Evolutionary conservation across 768 basidiomycete genomes (phyloP).

Genomic region (Boletus sensibilis): DNA sequence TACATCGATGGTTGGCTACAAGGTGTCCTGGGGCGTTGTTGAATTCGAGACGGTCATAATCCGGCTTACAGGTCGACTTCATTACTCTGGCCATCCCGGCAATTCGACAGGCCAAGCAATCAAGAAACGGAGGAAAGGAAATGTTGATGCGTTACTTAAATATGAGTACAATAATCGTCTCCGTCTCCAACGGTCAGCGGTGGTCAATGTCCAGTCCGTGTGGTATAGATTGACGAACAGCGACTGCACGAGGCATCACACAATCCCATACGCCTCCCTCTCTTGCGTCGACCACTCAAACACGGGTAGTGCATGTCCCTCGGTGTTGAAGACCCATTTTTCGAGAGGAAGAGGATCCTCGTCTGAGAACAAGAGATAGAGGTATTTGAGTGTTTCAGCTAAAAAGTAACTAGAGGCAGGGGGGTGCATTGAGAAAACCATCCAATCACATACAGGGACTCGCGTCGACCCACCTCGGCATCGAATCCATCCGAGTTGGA

Average conservation of each 20-base stretch:
- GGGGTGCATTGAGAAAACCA: conserved; percentile 10
- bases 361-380: conserved; percentile 66
- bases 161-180: neutral
- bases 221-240: neutral
- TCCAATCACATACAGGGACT: conserved; percentile 13
- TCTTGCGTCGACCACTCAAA: conserved; percentile 62
- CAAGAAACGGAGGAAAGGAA: neutral
- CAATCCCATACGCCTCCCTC: conserved; percentile 39
- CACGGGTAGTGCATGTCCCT: conserved; percentile 78
- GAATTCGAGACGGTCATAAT: neutral
- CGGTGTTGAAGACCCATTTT: conserved; percentile 62
- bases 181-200: neutral
- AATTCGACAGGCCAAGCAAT: neutral
- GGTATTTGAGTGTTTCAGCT: conserved; percentile 67
- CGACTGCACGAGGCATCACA: neutral
- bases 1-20: neutral
- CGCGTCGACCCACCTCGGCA: conserved; percentile 78
- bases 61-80: too few relatives aligned
- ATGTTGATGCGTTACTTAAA: neutral
- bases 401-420: conserved; percentile 44
- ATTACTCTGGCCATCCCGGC: neutral
- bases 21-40: neutral
- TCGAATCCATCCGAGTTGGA: conserved; percentile 45
- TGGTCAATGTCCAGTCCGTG: too few relatives aligned
- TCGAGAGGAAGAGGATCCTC: conserved; percentile 55